phyloP scores from a whole-genome alignment of 495 filamentous ascomycete species.

The Neurospora hispaniola region DNA sequence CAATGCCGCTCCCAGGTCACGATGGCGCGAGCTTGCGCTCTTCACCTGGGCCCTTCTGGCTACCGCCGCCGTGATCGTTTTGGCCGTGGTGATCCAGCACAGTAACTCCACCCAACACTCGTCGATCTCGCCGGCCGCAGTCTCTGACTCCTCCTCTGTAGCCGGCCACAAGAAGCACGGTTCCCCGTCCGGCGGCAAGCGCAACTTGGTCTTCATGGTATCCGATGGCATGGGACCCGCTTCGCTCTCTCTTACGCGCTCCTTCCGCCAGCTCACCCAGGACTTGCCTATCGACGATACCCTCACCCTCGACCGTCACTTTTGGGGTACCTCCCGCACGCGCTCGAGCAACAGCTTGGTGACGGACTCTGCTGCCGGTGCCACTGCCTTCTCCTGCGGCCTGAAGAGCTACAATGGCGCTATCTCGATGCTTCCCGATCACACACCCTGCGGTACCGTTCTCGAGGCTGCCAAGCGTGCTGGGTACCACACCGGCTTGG shows the following conservation, averaged over 20 bases:
- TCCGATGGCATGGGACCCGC: slow-evolving; percentile 97
- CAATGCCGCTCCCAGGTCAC: slow-evolving; percentile 17
- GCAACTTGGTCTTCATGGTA: slow-evolving; percentile 97
- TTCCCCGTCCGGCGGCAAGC: slow-evolving; percentile 53
- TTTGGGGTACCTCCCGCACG: slow-evolving; percentile 83
- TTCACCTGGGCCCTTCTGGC: slow-evolving; percentile 87
- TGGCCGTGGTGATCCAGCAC: slow-evolving; percentile 66
- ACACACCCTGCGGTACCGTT: slow-evolving; percentile 82
- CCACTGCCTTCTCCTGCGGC: slow-evolving; percentile 90
- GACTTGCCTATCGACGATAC: slow-evolving; percentile 58
- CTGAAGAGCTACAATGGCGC: slow-evolving; percentile 92
- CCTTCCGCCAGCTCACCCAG: slow-evolving; percentile 61
- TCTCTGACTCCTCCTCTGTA: slow-evolving; percentile 54
- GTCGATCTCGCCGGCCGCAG: slow-evolving; percentile 43
- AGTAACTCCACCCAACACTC: slow-evolving; percentile 28
- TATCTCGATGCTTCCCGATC: slow-evolving; percentile 78
- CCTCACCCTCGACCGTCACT: slow-evolving; percentile 70
- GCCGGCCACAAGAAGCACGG: slow-evolving; percentile 16
- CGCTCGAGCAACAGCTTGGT: slow-evolving; percentile 71
- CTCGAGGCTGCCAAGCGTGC: slow-evolving; percentile 87
- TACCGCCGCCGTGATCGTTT: slow-evolving; percentile 63
- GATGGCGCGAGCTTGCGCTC: slow-evolving; percentile 50
- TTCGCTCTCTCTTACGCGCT: slow-evolving; percentile 72
- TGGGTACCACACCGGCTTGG: slow-evolving; percentile 86
- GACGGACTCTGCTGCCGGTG: slow-evolving; percentile 90